Percentiles rank a stretch among this genome's conserved stretches.
Evolutionary conservation across 345 rosid species (phyloP).

Genomic region (Eucalyptus regnans): DNA sequence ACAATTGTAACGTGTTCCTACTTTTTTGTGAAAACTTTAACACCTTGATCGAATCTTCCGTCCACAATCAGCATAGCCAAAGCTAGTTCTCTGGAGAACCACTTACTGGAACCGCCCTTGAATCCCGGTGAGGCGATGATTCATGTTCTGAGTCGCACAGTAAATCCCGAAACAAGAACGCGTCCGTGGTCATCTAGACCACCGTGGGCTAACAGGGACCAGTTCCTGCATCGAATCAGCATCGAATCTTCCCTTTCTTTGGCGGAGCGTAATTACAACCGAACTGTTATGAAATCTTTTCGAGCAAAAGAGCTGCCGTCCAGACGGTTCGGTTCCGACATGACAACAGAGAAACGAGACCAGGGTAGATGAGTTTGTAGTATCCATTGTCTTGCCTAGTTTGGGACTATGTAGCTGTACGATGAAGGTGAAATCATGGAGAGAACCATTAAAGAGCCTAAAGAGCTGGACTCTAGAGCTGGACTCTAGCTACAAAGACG

Average conservation of each 20-base stretch:
- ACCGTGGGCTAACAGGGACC: not conserved
- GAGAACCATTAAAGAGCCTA: not conserved
- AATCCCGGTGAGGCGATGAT: not conserved
- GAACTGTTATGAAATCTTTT: not conserved
- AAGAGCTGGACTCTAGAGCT: not conserved
- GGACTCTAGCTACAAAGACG: not conserved
- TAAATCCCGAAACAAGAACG: not conserved
- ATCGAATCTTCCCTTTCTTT: not conserved
- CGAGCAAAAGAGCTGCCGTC: not conserved
- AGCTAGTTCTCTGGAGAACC: not conserved
- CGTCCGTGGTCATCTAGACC: not conserved
- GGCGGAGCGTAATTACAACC: not conserved
- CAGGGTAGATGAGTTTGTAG: not conserved
- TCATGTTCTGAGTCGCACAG: not conserved
- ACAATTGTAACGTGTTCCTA: not conserved
- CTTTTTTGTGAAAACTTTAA: not conserved
- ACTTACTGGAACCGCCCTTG: not conserved
- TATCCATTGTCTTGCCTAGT: not conserved
- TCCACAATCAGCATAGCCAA: not conserved
- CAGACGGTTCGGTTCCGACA: not conserved
- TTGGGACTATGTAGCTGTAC: not conserved
- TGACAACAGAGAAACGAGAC: not conserved
- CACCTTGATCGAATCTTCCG: not conserved
- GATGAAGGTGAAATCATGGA: not conserved
- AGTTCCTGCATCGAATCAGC: not conserved